Evolutionary conservation across 768 basidiomycete species (phyloP).

Genomic region (Russula ochroleuca): DNA sequence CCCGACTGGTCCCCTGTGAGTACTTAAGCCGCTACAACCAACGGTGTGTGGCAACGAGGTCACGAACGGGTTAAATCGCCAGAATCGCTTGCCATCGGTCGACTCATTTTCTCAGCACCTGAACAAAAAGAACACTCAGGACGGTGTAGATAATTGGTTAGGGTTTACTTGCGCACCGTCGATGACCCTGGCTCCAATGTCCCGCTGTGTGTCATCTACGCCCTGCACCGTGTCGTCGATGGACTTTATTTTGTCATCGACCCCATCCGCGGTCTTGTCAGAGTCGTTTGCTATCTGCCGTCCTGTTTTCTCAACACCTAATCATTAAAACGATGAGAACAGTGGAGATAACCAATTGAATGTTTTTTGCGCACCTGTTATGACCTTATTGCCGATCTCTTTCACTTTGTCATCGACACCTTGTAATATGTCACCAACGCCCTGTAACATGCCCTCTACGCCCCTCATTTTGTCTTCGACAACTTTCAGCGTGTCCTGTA

Average conservation of each 20-base stretch:
- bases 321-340: background rate
- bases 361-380: background rate
- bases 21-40: background rate
- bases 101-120: background rate
- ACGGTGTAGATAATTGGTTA: background rate
- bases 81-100: background rate
- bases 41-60: no score
- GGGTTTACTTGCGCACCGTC: background rate
- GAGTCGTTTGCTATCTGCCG: background rate
- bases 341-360: background rate
- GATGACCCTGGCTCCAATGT: background rate
- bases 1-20: background rate
- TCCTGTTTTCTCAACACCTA: background rate
- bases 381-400: background rate
- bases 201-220: background rate
- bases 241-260: background rate
- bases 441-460: background rate
- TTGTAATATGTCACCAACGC: background rate
- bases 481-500: background rate
- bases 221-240: background rate
- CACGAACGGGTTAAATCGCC: background rate
- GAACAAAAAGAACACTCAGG: background rate
- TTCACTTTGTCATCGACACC: background rate
- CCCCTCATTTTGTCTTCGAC: background rate
- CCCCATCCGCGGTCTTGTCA: background rate